Evolutionary conservation across 2,329 filamentous ascomycete genomes (phyloP).

Genomic region (Alternaria novae-zelandiae): DNA sequence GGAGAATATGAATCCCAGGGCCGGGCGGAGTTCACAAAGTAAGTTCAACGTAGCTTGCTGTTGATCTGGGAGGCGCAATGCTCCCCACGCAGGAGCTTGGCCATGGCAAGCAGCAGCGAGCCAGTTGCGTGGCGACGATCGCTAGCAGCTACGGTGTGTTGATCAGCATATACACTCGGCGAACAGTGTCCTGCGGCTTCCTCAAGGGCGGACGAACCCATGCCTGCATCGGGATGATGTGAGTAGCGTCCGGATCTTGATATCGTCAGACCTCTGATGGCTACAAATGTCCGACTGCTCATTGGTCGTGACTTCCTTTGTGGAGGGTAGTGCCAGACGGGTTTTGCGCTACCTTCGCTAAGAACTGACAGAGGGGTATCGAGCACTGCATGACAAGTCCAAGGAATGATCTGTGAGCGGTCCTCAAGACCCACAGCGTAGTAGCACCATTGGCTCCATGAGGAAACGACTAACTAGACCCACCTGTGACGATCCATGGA

Average conservation of each 20-base stretch:
- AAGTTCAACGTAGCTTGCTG: not conserved
- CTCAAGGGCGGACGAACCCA: conserved; percentile 9
- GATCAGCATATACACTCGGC: conserved; percentile 21
- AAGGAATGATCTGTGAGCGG: conserved; percentile 4
- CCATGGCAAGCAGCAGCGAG: conserved; percentile 1
- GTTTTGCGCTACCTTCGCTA: conserved; percentile 1
- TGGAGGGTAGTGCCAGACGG: conserved; percentile 12
- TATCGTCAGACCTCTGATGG: conserved; percentile 7
- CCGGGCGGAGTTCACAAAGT: not conserved
- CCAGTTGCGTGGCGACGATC: conserved; percentile 14
- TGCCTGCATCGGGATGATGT: conserved; percentile 2
- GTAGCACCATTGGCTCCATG: not conserved
- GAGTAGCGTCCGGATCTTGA: conserved; percentile 11
- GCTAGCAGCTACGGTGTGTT: conserved; percentile 18
- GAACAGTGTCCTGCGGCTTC: conserved; percentile 13
- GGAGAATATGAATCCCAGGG: conserved; percentile 2
- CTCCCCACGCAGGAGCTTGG: conserved; percentile 11
- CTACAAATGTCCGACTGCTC: conserved; percentile 5
- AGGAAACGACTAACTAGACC: not conserved
- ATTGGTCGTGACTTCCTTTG: conserved; percentile 26
- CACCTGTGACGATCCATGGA: conserved; percentile 1
- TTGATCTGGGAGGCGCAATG: conserved; percentile 9
- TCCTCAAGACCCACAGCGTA: conserved; percentile 4
- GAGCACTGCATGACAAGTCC: conserved; percentile 8
- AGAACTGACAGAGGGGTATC: conserved; percentile 18